Conservation (phyloP, 495 filamentous ascomycete genomes). For the Penicillium alfredii region DNA sequence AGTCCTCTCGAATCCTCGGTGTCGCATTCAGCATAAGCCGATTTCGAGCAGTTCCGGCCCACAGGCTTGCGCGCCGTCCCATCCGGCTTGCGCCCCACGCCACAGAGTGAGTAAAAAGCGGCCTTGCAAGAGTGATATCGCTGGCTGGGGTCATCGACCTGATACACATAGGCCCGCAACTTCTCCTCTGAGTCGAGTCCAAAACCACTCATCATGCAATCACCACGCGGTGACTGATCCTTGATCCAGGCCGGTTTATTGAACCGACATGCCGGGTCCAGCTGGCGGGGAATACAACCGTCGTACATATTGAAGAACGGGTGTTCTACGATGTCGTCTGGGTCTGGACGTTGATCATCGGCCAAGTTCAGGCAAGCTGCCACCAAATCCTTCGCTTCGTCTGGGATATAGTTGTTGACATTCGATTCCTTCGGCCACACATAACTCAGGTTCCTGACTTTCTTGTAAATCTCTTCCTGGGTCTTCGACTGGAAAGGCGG, state of each 20-base stretch:
- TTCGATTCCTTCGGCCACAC: slow-evolving; percentile 63
- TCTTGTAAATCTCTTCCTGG: slow-evolving; percentile 78
- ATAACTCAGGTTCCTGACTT: slow-evolving; percentile 64
- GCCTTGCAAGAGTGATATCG: slow-evolving; percentile 41
- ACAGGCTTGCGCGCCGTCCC: slow-evolving; percentile 37
- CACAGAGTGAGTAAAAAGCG: slow-evolving; percentile 44
- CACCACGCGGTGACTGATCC: slow-evolving; percentile 39
- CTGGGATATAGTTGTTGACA: slow-evolving; percentile 42
- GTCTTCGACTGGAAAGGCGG: slow-evolving; percentile 85
- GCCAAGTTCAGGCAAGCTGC: slow-evolving; percentile 65
- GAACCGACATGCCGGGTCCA: slow-evolving; percentile 38
- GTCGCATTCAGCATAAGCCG: slow-evolving; percentile 62
- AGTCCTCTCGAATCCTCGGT: slow-evolving; percentile 65
- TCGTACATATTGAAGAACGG: slow-evolving; percentile 67
- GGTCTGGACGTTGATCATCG: slow-evolving; percentile 66
- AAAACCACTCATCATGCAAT: slow-evolving; percentile 41
- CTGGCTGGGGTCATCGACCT: slow-evolving; percentile 34
- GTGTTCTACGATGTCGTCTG: slow-evolving; percentile 78
- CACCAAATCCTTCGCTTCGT: slow-evolving; percentile 72
- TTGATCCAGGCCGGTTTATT: slow-evolving; percentile 43
- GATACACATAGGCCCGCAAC: slow-evolving; percentile 34
- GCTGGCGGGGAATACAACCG: slow-evolving; percentile 43
- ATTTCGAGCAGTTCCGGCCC: slow-evolving; percentile 44
- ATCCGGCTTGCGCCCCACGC: slow-evolving; percentile 45
- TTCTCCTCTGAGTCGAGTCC: slow-evolving; percentile 43